Percentiles rank a stretch among this genome's conserved stretches.
phyloP scores from a whole-genome alignment of 1,284 basidiomycete genomes.

The Leucoagaricus sp. region DNA sequence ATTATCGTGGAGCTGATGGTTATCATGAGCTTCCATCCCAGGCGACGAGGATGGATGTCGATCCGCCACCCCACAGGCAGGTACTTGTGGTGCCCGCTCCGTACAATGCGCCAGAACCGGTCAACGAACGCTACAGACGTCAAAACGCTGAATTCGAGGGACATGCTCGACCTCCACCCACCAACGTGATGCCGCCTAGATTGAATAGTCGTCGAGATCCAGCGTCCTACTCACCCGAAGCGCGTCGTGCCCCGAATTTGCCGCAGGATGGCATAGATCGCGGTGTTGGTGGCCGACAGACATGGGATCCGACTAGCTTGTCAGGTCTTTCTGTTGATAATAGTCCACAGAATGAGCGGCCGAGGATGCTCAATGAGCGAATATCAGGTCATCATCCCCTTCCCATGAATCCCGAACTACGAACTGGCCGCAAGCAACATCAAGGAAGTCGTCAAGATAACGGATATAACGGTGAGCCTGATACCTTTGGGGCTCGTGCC shows the following conservation, averaged over 20 bases:
- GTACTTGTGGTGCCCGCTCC: neutral
- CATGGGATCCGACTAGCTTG: neutral
- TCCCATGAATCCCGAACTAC: neutral
- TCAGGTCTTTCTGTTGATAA: neutral
- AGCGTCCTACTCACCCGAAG: neutral
- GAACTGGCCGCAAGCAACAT: conserved; percentile 4
- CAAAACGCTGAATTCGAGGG: neutral
- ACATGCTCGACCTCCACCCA: neutral
- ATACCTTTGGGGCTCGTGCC: conserved; percentile 4
- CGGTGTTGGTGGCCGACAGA: neutral
- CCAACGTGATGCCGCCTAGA: neutral
- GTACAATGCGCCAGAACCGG: neutral
- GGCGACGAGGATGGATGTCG: neutral
- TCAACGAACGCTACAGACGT: conserved; percentile 2
- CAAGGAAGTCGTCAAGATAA: conserved; percentile 11
- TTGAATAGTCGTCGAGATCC: conserved; percentile 6
- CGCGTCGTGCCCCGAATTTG: neutral
- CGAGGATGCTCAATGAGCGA: conserved; percentile 11
- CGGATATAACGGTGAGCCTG: conserved; percentile 14
- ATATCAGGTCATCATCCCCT: neutral
- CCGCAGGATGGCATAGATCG: neutral
- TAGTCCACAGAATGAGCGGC: neutral
- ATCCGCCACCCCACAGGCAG: conserved; percentile 1
- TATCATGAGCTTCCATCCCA: conserved; percentile 2
- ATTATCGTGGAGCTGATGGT: neutral